Evolutionary conservation across 805 yeast genomes (phyloP), one percentile per base, ranked within the genome.

Genomic region (Pichia thaimueangensis): DNA sequence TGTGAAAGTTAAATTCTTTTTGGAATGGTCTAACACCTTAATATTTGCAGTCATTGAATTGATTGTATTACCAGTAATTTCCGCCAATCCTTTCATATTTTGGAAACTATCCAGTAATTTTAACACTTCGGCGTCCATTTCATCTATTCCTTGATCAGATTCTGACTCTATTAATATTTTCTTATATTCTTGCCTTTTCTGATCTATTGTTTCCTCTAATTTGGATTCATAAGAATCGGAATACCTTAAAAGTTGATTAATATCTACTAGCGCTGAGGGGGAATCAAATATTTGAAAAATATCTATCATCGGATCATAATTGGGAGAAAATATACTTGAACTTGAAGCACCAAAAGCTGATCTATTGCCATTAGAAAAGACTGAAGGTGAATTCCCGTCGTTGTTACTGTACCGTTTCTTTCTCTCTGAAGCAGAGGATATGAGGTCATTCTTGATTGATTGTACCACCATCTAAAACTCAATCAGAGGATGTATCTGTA

Each of bases 1-100:
- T 10, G 93, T 78, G 22, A 78, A 69, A 2, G 87, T 89, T 37
- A 93, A 67, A 59, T 93, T 93, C 57, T 76, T 78, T 66, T 93
- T 93, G 28, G 89, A 80, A 39, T 75, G 76, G 61, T 93, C 97
- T 45, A 93, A 69, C 19, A 71, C 65, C 51, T 86, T 83, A 47
- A 93, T 88, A 30, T 81, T 82, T 4, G 76, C 69, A 0, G 97
- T 91, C 75, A 87, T 82, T 3, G 57, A 61, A 11, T 80, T 69
- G 42, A 88, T 86, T 4, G 78, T 71, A 5, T 60, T 47, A 46
- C 82, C 87, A 0, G 94, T 83, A 5, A 62, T 52, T 7, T 48
- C 48, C 0, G 89, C 77, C 35, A 74, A 62, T 6, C 50, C 41
- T 48, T 74, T 71, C 35, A 82, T 73, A 7, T 63, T 62, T 16